phyloP scores from a whole-genome alignment of 257 asterid genomes.

The Paraleonurus japonicus region DNA sequence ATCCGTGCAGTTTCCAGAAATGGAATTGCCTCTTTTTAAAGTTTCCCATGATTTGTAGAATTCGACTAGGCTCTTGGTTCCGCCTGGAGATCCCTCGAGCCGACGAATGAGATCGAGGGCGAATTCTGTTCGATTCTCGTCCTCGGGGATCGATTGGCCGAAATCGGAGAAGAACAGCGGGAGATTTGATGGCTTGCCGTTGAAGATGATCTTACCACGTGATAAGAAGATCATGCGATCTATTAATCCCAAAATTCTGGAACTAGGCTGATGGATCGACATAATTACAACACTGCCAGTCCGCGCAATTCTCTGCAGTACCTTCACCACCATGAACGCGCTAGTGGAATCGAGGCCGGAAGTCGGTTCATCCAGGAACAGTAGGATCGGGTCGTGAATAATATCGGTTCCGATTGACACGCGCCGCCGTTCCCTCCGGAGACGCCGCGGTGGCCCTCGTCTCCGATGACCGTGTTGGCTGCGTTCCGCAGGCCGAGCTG shows the following conservation, averaged over 20 bases:
- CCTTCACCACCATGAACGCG: slow-evolving; percentile 76
- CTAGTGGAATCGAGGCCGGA: slow-evolving; percentile 84
- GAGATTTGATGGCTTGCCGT: slow-evolving; percentile 55
- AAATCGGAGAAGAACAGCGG: slow-evolving; percentile 57
- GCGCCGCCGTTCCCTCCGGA: slow-evolving; percentile 68
- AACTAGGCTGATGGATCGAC: slow-evolving; percentile 86
- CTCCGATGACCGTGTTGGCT: slow-evolving; percentile 46
- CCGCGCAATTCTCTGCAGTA: slow-evolving; percentile 64
- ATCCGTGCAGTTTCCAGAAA: background rate
- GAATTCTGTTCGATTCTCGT: slow-evolving; percentile 64
- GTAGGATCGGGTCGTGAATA: slow-evolving; percentile 71
- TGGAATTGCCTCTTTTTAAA: slow-evolving; percentile 20
- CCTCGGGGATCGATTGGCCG: slow-evolving; percentile 64
- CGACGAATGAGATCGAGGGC: slow-evolving; percentile 67
- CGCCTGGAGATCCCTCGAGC: slow-evolving; percentile 52
- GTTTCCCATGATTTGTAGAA: slow-evolving; percentile 62
- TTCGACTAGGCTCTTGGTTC: slow-evolving; percentile 56
- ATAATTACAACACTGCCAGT: slow-evolving; percentile 76
- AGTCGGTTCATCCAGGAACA: slow-evolving; percentile 81
- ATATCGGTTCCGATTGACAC: slow-evolving; percentile 85
- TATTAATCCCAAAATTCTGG: slow-evolving; percentile 56
- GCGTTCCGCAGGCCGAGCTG: slow-evolving; percentile 44
- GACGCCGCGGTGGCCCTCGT: slow-evolving; percentile 65
- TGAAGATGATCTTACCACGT: slow-evolving; percentile 59
- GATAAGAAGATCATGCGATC: slow-evolving; percentile 65